Evolutionary conservation across 2,329 filamentous ascomycete species (phyloP).

Genomic region (Aschersonia sp.): DNA sequence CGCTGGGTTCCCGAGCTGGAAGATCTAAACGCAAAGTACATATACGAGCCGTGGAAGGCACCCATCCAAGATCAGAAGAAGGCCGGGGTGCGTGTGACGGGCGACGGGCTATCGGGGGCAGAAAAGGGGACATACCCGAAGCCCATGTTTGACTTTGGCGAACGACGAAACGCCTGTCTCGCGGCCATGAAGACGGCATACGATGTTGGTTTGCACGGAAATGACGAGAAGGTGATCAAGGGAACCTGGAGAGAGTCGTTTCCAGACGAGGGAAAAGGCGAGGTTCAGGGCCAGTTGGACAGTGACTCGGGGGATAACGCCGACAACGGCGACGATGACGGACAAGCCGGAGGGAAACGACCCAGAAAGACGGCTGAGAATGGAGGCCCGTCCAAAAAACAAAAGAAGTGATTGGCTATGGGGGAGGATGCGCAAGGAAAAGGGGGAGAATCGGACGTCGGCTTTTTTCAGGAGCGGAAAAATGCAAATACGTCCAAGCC

Average conservation of each 20-base stretch:
- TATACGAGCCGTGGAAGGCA: constrained; percentile 70
- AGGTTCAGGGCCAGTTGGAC: constrained; percentile 23
- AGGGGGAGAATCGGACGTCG: too few species aligned
- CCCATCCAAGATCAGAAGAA: constrained; percentile 52
- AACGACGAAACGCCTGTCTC: constrained; percentile 47
- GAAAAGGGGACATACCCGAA: constrained; percentile 47
- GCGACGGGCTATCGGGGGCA: constrained; percentile 29
- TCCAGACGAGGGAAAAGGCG: constrained; percentile 16
- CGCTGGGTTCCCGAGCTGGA: constrained; percentile 53
- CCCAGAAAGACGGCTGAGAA: constrained; percentile 5
- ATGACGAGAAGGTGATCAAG: constrained; percentile 44
- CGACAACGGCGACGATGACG: constrained; percentile 13
- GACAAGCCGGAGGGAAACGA: constrained; percentile 10
- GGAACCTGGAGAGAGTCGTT: constrained; percentile 40
- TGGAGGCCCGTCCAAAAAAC: constrained; percentile 10
- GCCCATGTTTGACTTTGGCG: constrained; percentile 63
- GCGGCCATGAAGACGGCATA: constrained; percentile 59
- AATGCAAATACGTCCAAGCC: too few species aligned
- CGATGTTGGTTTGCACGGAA: constrained; percentile 45
- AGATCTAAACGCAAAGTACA: constrained; percentile 49
- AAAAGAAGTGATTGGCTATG: constrained; percentile 7
- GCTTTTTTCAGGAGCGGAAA: too few species aligned
- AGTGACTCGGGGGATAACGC: constrained; percentile 19
- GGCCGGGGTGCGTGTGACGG: constrained; percentile 47
- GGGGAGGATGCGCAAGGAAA: too few species aligned